A percentile compares a stretch with the other conserved stretches of the same genome.
Evolutionary conservation across 2,329 filamentous ascomycete species (phyloP).

Genomic region (Elsinoe fawcettii): DNA sequence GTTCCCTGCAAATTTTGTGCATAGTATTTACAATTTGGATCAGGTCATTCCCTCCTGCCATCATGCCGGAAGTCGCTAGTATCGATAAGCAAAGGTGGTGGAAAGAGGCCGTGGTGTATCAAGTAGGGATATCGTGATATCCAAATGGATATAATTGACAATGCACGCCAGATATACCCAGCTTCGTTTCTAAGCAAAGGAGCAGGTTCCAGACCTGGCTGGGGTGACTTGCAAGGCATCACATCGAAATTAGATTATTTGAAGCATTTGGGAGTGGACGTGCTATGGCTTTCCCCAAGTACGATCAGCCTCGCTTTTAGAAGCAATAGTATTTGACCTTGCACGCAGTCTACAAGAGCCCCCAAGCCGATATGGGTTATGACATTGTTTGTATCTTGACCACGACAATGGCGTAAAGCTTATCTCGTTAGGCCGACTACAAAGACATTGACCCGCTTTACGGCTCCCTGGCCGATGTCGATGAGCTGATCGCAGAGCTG

Average conservation of each 20-base stretch:
- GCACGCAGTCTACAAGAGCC: slow-evolving; percentile 40
- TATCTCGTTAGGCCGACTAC: slow-evolving; percentile 30
- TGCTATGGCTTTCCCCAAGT: slow-evolving; percentile 55
- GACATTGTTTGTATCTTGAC: slow-evolving; percentile 31
- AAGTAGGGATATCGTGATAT: slow-evolving; percentile 7
- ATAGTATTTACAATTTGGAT: too few species aligned
- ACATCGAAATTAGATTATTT: slow-evolving; percentile 59
- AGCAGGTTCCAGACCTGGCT: slow-evolving; percentile 43
- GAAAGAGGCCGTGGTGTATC: slow-evolving; percentile 34
- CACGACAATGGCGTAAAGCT: slow-evolving; percentile 8
- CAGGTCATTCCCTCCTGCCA: background rate
- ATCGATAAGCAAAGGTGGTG: slow-evolving; percentile 27
- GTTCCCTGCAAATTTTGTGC: too few species aligned
- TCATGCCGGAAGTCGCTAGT: slow-evolving; percentile 17
- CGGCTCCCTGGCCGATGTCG: slow-evolving; percentile 40
- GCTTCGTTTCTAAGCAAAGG: slow-evolving; percentile 53
- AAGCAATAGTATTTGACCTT: slow-evolving; percentile 13
- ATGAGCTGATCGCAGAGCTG: slow-evolving; percentile 36
- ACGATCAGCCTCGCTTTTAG: background rate
- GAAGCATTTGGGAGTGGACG: slow-evolving; percentile 52
- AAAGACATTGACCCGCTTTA: slow-evolving; percentile 41
- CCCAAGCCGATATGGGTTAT: slow-evolving; percentile 49
- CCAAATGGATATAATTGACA: background rate
- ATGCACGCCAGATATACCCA: slow-evolving; percentile 47
- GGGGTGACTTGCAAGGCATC: slow-evolving; percentile 59